Conservation (phyloP, 75 land plant genomes). For the Ceratopteris richardii region DNA sequence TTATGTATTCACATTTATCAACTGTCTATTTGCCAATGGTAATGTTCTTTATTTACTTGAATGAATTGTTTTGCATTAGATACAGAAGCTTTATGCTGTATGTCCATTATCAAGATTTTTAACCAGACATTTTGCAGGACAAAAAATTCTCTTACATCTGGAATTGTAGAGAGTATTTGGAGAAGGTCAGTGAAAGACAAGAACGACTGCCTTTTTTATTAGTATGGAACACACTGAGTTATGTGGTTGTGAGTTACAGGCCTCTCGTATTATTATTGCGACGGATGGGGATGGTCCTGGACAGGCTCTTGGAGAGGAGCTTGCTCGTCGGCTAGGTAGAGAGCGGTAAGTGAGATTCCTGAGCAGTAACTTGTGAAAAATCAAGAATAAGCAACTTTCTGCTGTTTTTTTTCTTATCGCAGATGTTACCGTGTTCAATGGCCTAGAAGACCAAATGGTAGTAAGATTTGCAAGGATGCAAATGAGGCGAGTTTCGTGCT, state of each 20-base stretch:
- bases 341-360: slow-evolving; percentile 49
- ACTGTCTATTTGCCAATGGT: neutral
- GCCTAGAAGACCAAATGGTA: slow-evolving; percentile 55
- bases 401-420: too few relatives aligned
- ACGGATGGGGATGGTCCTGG: slow-evolving; percentile 98
- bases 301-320: slow-evolving; percentile 90
- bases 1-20: neutral
- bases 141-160: slow-evolving; percentile 74
- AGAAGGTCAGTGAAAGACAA: slow-evolving; percentile 32
- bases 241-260: slow-evolving; percentile 25
- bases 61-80: neutral
- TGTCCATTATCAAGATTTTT: neutral
- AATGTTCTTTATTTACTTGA: neutral
- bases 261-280: slow-evolving; percentile 80
- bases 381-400: too few relatives aligned
- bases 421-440: slow-evolving; percentile 97
- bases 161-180: slow-evolving; percentile 77
- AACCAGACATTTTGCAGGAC: slow-evolving; percentile 38
- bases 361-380: too few relatives aligned
- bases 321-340: slow-evolving; percentile 89
- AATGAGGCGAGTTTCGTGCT: slow-evolving; percentile 83
- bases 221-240: neutral
- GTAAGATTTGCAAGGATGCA: slow-evolving; percentile 69
- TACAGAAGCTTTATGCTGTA: neutral
- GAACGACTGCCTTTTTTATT: neutral